Percentiles rank a stretch among this genome's conserved stretches.
Conservation (phyloP, 1,139 yeast genomes). For the Sugiyamaella castrensis region DNA sequence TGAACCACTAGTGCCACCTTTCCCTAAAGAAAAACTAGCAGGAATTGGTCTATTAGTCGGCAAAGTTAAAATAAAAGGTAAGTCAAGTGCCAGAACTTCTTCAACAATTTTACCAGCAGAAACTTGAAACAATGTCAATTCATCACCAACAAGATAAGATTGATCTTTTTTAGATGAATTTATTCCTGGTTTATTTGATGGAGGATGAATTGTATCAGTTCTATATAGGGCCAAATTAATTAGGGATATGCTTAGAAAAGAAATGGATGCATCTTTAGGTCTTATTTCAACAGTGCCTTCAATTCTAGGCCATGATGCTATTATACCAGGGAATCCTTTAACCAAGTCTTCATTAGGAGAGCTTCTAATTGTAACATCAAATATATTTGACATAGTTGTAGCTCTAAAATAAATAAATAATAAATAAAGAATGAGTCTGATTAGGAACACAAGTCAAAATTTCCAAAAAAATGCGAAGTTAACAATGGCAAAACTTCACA, state of each 20-base stretch:
- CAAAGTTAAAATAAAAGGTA: conserved; percentile 39
- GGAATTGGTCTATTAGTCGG: conserved; percentile 39
- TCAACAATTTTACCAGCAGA: conserved; percentile 28
- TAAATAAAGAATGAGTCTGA: neutral
- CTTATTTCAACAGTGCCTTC: conserved; percentile 42
- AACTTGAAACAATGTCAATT: conserved; percentile 31
- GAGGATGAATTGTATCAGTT: conserved; percentile 39
- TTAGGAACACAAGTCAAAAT: too few relatives aligned
- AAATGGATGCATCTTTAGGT: conserved; percentile 26
- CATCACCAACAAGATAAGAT: conserved; percentile 38
- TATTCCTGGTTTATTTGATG: conserved; percentile 36
- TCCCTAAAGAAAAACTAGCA: conserved; percentile 37
- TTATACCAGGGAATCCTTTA: conserved; percentile 43
- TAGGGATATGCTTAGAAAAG: conserved; percentile 29
- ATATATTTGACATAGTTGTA: conserved; percentile 17
- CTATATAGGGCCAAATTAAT: conserved; percentile 40
- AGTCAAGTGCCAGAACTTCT: conserved; percentile 37
- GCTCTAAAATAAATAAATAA: conserved; percentile 1
- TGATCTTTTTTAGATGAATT: conserved; percentile 36
- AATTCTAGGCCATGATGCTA: conserved; percentile 43
- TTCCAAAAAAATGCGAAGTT: too few relatives aligned
- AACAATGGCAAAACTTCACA: too few relatives aligned
- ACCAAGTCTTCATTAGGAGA: conserved; percentile 42
- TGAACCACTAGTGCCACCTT: conserved; percentile 19
- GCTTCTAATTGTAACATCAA: conserved; percentile 39